phyloP scores from a whole-genome alignment of 1,284 basidiomycete genomes.

The Flammula alnicola region DNA sequence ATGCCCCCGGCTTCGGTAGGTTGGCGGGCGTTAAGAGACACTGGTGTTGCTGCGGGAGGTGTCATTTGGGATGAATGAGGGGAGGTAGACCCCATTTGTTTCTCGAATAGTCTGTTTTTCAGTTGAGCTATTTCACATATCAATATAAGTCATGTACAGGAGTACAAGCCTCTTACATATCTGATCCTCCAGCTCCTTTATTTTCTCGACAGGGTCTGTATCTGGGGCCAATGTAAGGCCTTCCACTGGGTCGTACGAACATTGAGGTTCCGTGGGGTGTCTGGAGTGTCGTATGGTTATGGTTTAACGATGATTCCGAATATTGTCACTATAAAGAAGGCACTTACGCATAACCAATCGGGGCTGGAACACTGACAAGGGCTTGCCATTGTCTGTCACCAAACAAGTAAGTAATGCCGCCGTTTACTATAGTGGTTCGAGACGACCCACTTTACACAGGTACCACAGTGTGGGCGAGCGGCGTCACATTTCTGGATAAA shows the following conservation, averaged over 20 bases:
- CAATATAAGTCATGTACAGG: background rate
- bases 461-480: conserved; percentile 78
- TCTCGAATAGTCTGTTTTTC: conserved; percentile 64
- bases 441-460: conserved; percentile 74
- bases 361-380: conserved; percentile 77
- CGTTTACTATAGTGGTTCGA: conserved; percentile 3
- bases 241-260: conserved; percentile 83
- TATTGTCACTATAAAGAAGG: conserved; percentile 9
- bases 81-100: conserved; percentile 44
- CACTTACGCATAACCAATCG: conserved; percentile 76
- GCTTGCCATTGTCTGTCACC: conserved; percentile 70
- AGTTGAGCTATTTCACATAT: conserved; percentile 54
- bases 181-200: conserved; percentile 76
- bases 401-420: conserved; percentile 10
- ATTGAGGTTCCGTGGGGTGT: conserved; percentile 80
- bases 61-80: conserved; percentile 23
- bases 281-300: conserved; percentile 40
- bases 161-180: conserved; percentile 54
- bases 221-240: conserved; percentile 75
- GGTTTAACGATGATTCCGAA: conserved; percentile 6
- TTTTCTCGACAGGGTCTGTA: conserved; percentile 74
- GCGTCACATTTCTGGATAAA: conserved; percentile 78
- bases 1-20: conserved; percentile 41
- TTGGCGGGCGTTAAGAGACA: conserved; percentile 20
- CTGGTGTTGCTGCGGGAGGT: conserved; percentile 11